phyloP scores from a whole-genome alignment of 306 rosid species.

The Sicyos baderoa region DNA sequence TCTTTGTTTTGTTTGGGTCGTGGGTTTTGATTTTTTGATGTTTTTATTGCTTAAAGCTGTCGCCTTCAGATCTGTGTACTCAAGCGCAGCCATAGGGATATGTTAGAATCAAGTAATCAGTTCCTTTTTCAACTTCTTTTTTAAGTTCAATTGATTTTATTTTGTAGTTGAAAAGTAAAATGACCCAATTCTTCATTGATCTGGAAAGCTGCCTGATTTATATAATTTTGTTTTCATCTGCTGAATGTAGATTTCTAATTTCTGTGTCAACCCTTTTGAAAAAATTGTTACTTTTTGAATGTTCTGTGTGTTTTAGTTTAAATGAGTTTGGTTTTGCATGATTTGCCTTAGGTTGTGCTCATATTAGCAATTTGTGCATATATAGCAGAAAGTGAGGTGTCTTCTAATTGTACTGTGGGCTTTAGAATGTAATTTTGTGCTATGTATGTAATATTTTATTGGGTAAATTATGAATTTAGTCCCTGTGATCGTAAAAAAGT shows the following conservation, averaged over 20 bases:
- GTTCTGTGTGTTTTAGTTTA: not conserved
- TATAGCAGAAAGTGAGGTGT: not conserved
- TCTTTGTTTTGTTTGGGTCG: not conserved
- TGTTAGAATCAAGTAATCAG: too few species aligned
- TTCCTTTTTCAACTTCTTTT: not conserved
- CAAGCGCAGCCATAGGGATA: not conserved
- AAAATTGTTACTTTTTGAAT: not conserved
- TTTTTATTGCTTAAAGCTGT: constrained; percentile 11
- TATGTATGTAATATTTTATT: too few species aligned
- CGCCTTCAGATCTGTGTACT: constrained; percentile 24
- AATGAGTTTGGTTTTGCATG: not conserved
- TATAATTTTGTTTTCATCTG: not conserved
- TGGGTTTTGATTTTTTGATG: constrained; percentile 12
- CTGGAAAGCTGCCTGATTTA: not conserved
- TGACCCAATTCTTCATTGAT: constrained; percentile 7
- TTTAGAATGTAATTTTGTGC: too few species aligned
- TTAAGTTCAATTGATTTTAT: not conserved
- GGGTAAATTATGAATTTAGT: too few species aligned
- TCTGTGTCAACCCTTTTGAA: not conserved
- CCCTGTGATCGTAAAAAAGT: too few species aligned
- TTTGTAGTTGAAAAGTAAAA: not conserved
- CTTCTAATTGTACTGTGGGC: not conserved
- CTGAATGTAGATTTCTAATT: not conserved
- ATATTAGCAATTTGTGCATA: not conserved
- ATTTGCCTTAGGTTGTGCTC: not conserved